Base-by-base conservation (phyloP, 139 green algal genomes). In the Chlamydomonas asymmetrica region DNA sequence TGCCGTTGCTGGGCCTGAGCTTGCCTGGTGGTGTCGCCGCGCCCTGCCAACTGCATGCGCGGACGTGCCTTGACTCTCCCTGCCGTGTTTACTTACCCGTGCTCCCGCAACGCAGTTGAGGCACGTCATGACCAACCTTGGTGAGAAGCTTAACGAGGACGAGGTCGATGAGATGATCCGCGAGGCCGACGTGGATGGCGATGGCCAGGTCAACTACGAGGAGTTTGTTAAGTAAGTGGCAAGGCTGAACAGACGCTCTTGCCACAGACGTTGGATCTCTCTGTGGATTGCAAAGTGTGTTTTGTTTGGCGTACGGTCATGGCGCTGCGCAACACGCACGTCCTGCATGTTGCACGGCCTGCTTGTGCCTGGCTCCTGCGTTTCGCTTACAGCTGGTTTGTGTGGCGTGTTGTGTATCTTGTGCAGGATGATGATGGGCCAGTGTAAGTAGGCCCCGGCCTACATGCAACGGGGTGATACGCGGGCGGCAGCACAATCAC, bases 81-180 rank as follows among this genome's bases (percentile, higher is more conserved):
- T 40, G 20, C 66, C 66, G 52, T 39, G 9, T 37, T 63, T 50
- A 62, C 35, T 48, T n/a, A 32, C 39, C 40, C 45, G n/a, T n/a
- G n/a, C n/a, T n/a, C n/a, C n/a, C n/a, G n/a, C n/a, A n/a, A 2
- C 78, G 68, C 89, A 97, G 94, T 86, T 99, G 82, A 85, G 97
- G 56, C 97, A 99, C 82, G 95, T 98, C 20, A 98, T 98, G 95
- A 98, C 94, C 18, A 98, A 98, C 87, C 79, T 98, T 39, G 95
- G 95, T 8, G 95, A 98, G 87, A 97, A 97, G 89, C 75, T 99
- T 37, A 98, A 97, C 9, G 97, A 99, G 60, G 95, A 98, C 74
- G 95, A 98, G 90, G 94, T 98, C 75, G 94, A 98, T 73, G 94
- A 97, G 80, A 98, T 98, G 94, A 98, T 98, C 56, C 86, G 90